Evolutionary conservation across 225 moss, liverwort and hornwort genomes (phyloP).

Genomic region (Takakia lepidozioides): DNA sequence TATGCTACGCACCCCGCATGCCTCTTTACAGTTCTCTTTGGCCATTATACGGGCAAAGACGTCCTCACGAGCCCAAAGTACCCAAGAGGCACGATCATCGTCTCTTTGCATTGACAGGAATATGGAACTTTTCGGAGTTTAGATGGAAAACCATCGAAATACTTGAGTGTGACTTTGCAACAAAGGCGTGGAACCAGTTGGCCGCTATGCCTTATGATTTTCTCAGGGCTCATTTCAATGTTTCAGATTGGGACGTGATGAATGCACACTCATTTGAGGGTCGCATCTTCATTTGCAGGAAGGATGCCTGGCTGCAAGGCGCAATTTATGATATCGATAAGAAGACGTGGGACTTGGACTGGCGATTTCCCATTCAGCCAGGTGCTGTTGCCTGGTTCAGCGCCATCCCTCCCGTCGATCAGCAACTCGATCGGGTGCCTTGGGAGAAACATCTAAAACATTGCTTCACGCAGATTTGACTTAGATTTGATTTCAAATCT

Average conservation of each 20-base stretch:
- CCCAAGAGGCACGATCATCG: conserved; percentile 27
- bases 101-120: conserved; percentile 20
- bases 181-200: conserved; percentile 16
- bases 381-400: conserved; percentile 23
- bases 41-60: conserved; percentile 24
- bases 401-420: conserved; percentile 19
- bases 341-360: conserved; percentile 24
- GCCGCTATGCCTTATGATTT: conserved; percentile 9
- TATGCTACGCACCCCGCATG: conserved; percentile 24
- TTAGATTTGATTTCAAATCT: too few relatives aligned
- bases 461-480: conserved; percentile 23
- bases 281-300: conserved; percentile 23
- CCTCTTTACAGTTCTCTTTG: conserved; percentile 40
- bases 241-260: conserved; percentile 20
- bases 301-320: conserved; percentile 15
- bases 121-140: conserved; percentile 9
- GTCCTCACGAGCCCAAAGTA: conserved; percentile 15
- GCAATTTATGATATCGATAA: conserved; percentile 14
- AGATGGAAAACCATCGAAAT: conserved; percentile 38
- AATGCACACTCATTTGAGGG: conserved; percentile 17
- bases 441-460: conserved; percentile 30
- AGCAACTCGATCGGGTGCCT: conserved; percentile 11
- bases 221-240: conserved; percentile 25
- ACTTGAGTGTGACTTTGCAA: conserved; percentile 19
- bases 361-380: conserved; percentile 21